Evolutionary conservation across 768 basidiomycete genomes (phyloP).

Genomic region (Lyophyllum atratum): DNA sequence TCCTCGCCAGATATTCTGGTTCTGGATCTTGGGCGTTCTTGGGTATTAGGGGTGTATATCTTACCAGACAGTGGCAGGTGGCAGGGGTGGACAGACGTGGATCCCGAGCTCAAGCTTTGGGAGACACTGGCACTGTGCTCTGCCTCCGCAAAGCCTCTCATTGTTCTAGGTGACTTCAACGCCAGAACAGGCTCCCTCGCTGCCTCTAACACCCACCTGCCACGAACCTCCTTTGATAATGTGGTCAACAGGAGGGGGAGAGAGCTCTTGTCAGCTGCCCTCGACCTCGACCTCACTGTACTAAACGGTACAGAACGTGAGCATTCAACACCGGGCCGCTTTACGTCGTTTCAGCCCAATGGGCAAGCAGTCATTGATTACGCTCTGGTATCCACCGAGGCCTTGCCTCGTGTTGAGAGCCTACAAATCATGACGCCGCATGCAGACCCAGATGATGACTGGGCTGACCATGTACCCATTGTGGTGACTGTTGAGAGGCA

Average conservation of each 20-base stretch:
- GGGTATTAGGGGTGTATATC: background rate
- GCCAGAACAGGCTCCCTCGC: background rate
- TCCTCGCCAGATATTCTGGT: no score
- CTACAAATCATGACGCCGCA: no score
- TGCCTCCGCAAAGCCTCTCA: background rate
- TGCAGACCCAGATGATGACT: no score
- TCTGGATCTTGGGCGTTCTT: no score
- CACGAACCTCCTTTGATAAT: no score
- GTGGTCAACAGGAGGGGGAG: no score
- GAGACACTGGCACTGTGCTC: background rate
- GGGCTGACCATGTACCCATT: no score
- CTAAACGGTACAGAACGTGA: no score
- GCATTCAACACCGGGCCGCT: background rate
- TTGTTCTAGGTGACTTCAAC: background rate
- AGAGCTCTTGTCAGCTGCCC: no score
- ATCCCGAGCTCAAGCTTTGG: background rate
- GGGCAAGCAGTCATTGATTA: background rate
- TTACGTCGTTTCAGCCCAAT: background rate
- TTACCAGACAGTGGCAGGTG: background rate
- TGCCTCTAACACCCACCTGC: background rate
- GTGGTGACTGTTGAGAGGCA: no score
- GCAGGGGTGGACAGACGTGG: background rate
- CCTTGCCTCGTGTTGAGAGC: no score
- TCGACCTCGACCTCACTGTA: no score
- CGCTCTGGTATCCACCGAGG: background rate